These are phyloP conservation scores for Raffaelea albimanens DNA, from an alignment of 2,329 filamentous ascomycete genomes.

Conservation along the genomic window DNA sequence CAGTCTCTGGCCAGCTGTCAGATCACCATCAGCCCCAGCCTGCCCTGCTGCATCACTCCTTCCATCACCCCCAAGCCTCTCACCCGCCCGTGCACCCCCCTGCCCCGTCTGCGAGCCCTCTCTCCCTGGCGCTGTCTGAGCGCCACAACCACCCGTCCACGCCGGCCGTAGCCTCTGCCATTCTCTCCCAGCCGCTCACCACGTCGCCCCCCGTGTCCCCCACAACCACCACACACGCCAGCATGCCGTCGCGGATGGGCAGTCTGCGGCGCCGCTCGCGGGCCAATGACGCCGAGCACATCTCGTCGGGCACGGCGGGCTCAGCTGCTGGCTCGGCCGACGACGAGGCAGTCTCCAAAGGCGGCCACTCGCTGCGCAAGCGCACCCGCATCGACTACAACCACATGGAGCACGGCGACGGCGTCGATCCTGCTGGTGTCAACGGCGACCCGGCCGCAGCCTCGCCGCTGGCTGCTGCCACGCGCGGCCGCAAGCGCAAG, in stretches of 20 bases:
- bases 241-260: constrained; percentile 12
- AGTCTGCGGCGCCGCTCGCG: constrained; percentile 32
- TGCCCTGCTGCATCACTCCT: too few species aligned
- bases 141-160: background rate
- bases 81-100: too few species aligned
- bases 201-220: constrained; percentile 24
- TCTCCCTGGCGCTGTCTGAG: background rate
- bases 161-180: background rate
- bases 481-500: constrained; percentile 23
- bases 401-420: constrained; percentile 40
- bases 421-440: constrained; percentile 8
- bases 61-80: too few species aligned
- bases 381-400: constrained; percentile 49
- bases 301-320: constrained; percentile 29
- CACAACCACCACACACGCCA: constrained; percentile 8
- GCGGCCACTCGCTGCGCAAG: constrained; percentile 49
- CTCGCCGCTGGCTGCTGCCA: background rate
- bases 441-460: constrained; percentile 11
- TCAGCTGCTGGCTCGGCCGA: constrained; percentile 22
- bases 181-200: constrained; percentile 23
- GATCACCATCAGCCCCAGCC: too few species aligned
- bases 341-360: constrained; percentile 42
- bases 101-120: background rate
- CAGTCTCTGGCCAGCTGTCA: background rate
- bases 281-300: constrained; percentile 29